These are phyloP conservation scores for Saccharomycopsis oosterbeekiorum DNA, from an alignment of 805 yeast genomes.

Conservation along the genomic window DNA sequence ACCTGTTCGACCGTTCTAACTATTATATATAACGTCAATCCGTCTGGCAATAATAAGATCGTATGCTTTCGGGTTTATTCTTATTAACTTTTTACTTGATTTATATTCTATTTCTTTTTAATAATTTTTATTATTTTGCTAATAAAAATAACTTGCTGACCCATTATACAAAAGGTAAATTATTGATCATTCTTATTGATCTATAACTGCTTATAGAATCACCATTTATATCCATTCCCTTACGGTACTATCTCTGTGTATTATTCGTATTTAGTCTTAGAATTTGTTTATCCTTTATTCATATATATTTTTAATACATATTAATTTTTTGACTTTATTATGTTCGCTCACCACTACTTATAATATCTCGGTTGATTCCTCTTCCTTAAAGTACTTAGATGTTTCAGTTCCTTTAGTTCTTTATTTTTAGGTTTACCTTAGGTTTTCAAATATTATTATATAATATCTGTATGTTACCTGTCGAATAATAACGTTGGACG, in stretches of 20 bases:
- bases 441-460: constrained; percentile 8
- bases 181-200: constrained; percentile 7
- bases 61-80: constrained; percentile 18
- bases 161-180: constrained; percentile 20
- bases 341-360: constrained; percentile 16
- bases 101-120: constrained; percentile 3
- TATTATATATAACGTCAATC: neutral
- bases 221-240: constrained; percentile 10
- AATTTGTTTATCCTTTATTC: constrained; percentile 16
- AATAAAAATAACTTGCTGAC: constrained; percentile 16
- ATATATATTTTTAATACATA: constrained; percentile 10
- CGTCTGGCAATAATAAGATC: constrained; percentile 15
- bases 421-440: constrained; percentile 10
- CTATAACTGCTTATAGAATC: constrained; percentile 10
- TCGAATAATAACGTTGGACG: constrained; percentile 10
- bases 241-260: constrained; percentile 14
- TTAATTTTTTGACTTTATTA: constrained; percentile 12
- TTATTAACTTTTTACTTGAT: constrained; percentile 10
- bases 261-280: constrained; percentile 15
- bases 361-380: constrained; percentile 15
- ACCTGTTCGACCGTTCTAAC: constrained; percentile 9
- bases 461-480: constrained; percentile 2
- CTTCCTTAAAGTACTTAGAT: constrained; percentile 17
- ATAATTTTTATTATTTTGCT: constrained; percentile 10
- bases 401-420: constrained; percentile 15